Percentiles rank a stretch among this genome's conserved stretches.
phyloP scores from a whole-genome alignment of 768 basidiomycete species.

The Suillus brevipes region DNA sequence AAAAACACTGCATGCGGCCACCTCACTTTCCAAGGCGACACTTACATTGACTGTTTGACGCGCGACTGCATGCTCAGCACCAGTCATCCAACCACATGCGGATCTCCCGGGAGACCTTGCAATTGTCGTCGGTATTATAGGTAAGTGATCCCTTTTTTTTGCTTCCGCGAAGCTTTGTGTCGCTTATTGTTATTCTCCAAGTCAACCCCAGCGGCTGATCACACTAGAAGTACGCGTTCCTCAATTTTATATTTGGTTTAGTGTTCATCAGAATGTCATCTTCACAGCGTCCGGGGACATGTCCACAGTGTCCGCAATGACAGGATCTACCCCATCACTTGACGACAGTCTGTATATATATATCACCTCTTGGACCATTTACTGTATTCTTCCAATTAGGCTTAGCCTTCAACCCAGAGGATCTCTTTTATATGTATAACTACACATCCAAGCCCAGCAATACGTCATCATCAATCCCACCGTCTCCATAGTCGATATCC shows the following conservation, averaged over 20 bases:
- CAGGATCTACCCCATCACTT: slow-evolving; percentile 7
- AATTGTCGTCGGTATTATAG: slow-evolving; percentile 59
- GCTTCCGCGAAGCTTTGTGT: slow-evolving; percentile 11
- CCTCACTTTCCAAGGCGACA: slow-evolving; percentile 44
- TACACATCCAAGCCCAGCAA: slow-evolving; percentile 56
- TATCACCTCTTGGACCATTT: slow-evolving; percentile 5
- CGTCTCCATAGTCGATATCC: slow-evolving; percentile 65
- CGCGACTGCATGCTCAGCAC: slow-evolving; percentile 46
- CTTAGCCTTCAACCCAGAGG: neutral
- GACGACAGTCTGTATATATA: slow-evolving; percentile 7
- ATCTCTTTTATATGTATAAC: neutral
- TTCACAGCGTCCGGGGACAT: slow-evolving; percentile 39
- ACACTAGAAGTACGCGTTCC: slow-evolving; percentile 42
- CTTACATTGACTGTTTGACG: slow-evolving; percentile 53
- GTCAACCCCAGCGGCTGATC: slow-evolving; percentile 56
- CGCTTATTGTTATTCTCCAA: slow-evolving; percentile 26
- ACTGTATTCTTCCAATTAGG: neutral
- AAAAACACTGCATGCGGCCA: slow-evolving; percentile 57
- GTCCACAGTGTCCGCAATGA: slow-evolving; percentile 34
- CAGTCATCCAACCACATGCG: slow-evolving; percentile 51
- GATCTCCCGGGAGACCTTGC: slow-evolving; percentile 35
- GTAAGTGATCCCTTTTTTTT: slow-evolving; percentile 27
- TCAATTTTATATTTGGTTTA: slow-evolving; percentile 10
- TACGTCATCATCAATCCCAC: slow-evolving; percentile 64
- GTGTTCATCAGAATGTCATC: slow-evolving; percentile 15